Conservation (phyloP, 2,329 filamentous ascomycete species). For the Phialocephala subalpina region DNA sequence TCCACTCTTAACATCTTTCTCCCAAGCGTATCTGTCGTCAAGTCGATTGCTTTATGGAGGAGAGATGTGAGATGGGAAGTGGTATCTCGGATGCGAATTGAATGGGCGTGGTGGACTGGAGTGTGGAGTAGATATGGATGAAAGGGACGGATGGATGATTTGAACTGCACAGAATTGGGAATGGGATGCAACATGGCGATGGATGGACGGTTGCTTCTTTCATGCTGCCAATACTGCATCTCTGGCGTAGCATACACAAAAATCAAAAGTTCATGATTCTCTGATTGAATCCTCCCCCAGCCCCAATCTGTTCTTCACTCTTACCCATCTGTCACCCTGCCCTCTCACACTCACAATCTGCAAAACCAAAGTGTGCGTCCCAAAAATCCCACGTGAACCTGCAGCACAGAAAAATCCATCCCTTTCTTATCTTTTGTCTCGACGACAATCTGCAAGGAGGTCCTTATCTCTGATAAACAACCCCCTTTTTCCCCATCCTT, state of each 20-base stretch:
- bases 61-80: not conserved
- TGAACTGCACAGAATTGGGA: not conserved
- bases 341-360: not conserved
- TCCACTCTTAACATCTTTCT: not conserved
- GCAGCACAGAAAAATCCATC: no score
- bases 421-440: no score
- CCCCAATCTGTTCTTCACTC: not conserved
- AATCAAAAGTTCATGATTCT: conserved; percentile 19
- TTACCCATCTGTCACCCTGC: not conserved
- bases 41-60: not conserved
- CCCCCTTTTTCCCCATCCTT: not conserved
- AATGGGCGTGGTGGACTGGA: conserved; percentile 3
- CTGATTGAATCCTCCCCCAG: no score
- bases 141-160: conserved; percentile 11
- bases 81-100: conserved; percentile 1
- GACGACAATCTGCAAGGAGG: no score
- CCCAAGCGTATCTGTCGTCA: not conserved
- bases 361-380: not conserved
- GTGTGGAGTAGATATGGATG: conserved; percentile 20
- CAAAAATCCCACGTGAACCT: not conserved
- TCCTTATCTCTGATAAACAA: not conserved
- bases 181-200: conserved; percentile 1
- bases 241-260: conserved; percentile 9
- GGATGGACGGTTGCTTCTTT: not conserved
- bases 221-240: conserved; percentile 1